Base-by-base conservation (phyloP, 352 stramenopile genomes). In the Phytophthora litchii region DNA sequence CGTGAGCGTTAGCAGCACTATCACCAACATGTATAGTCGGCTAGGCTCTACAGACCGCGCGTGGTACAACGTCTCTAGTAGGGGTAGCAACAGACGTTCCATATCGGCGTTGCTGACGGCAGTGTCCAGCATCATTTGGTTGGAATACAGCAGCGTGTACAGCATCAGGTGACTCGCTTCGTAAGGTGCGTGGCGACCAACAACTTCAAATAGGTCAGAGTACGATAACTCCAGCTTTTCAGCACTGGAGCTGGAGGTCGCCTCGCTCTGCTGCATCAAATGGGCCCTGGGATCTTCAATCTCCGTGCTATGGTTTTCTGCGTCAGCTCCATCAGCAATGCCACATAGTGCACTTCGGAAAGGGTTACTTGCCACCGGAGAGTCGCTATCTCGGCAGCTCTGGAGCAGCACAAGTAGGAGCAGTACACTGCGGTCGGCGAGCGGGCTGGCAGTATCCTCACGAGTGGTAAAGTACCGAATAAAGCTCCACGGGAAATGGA, bases 1-100 rank as follows among this genome's bases (percentile, higher is more conserved):
- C 4, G 83, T 91, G 43, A 81, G 85, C 13, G 78, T 85, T 17
- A 92, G 56, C 46, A 94, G 43, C 20, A 86, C 72, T 29, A 91
- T 84, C 32, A 92, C 68, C 11, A 91, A 58, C 72, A 92, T 80
- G 49, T 91, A 94, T 23, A 94, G 60, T 0, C 76, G 76, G 8
- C 69, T 85, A 19, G 84, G 80, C 16, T 86, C 77, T 4, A 89
- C 75, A 8, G 76, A 80, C 43, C 71, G 77, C 19, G 76, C 65
- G 43, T 89, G 76, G 34, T 92, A 92, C 51, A 92, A 52, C 36
- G 80, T 89, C 60, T 91, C 74, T 41, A 92, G 59, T 45, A 92
- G 57, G n/a, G 80, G 85, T 10, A 92, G 43, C 47, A 90, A 56
- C 27, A 92, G 45, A 23, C 70, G 54, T 14, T 76, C 72, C 19